phyloP scores from a whole-genome alignment of 2,329 filamentous ascomycete genomes.

The Chalaropsis ovoidea region DNA sequence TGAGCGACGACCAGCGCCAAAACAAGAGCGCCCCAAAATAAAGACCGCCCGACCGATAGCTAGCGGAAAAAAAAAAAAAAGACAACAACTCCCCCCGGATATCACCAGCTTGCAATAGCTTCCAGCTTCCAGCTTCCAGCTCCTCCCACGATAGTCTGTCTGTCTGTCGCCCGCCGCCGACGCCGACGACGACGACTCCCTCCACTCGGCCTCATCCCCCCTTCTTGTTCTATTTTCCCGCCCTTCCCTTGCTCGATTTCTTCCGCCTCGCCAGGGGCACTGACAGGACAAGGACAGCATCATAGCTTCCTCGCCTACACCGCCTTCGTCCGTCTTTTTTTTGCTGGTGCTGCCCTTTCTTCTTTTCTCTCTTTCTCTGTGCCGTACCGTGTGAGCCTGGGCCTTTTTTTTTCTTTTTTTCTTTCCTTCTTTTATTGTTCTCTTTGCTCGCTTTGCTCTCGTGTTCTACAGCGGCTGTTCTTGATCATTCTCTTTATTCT shows the following conservation, averaged over 20 bases:
- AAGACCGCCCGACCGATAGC: background rate
- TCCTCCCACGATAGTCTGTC: no score
- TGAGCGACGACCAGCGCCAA: background rate
- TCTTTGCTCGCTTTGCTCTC: background rate
- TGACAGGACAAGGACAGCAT: background rate
- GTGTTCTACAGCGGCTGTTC: background rate
- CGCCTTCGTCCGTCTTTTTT: constrained; percentile 5
- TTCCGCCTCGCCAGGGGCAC: constrained; percentile 1
- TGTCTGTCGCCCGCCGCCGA: no score
- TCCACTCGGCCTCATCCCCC: background rate
- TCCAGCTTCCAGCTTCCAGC: background rate
- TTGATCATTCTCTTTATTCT: constrained; percentile 2
- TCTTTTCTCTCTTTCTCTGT: background rate
- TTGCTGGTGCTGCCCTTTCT: background rate
- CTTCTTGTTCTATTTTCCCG: background rate
- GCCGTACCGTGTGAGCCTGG: background rate
- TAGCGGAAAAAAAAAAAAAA: background rate
- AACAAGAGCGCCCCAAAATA: background rate
- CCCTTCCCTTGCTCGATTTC: background rate
- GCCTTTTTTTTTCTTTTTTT: background rate
- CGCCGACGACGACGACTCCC: background rate
- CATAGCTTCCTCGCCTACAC: constrained; percentile 13
- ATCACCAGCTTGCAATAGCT: background rate
- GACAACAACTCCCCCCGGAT: background rate
- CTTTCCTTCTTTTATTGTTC: background rate